Evolutionary conservation across 2,329 filamentous ascomycete species (phyloP).

Genomic region (Conoideocrella luteorostrata): DNA sequence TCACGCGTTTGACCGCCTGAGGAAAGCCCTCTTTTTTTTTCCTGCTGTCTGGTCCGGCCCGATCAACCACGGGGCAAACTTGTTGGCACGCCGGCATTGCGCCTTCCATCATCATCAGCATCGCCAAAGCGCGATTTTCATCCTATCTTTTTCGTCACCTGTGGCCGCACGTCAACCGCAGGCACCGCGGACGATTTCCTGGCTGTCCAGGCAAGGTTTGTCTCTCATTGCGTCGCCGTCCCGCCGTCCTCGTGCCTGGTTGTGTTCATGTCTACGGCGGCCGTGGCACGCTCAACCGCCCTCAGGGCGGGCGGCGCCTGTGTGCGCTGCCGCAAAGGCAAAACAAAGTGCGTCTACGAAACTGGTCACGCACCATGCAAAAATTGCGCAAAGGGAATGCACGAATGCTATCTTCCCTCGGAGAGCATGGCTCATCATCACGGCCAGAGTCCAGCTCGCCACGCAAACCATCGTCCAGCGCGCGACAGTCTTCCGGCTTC

Average conservation of each 20-base stretch:
- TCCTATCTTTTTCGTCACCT: constrained; percentile 3
- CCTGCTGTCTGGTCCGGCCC: neutral
- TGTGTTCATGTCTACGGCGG: constrained; percentile 36
- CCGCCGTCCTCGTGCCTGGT: constrained; percentile 1
- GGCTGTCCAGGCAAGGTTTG: neutral
- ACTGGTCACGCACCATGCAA: constrained; percentile 56
- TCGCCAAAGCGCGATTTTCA: constrained; percentile 2
- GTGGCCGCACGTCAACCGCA: constrained; percentile 2
- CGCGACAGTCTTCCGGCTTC: constrained; percentile 50
- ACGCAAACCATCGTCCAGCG: constrained; percentile 40
- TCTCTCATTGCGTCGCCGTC: neutral
- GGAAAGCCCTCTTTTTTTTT: constrained; percentile 5
- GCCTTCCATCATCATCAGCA: constrained; percentile 7
- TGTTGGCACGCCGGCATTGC: constrained; percentile 5
- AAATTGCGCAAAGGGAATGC: constrained; percentile 58
- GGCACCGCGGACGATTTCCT: constrained; percentile 2
- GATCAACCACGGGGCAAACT: constrained; percentile 5
- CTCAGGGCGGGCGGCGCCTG: constrained; percentile 55
- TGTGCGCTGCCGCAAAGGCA: constrained; percentile 57
- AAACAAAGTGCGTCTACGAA: constrained; percentile 59
- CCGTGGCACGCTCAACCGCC: constrained; percentile 49
- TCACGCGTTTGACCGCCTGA: constrained; percentile 8
- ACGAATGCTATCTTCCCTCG: constrained; percentile 56
- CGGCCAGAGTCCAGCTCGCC: constrained; percentile 50
- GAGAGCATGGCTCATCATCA: constrained; percentile 55